Conservation (phyloP, 306 rosid genomes). For the Castanea crenata region DNA sequence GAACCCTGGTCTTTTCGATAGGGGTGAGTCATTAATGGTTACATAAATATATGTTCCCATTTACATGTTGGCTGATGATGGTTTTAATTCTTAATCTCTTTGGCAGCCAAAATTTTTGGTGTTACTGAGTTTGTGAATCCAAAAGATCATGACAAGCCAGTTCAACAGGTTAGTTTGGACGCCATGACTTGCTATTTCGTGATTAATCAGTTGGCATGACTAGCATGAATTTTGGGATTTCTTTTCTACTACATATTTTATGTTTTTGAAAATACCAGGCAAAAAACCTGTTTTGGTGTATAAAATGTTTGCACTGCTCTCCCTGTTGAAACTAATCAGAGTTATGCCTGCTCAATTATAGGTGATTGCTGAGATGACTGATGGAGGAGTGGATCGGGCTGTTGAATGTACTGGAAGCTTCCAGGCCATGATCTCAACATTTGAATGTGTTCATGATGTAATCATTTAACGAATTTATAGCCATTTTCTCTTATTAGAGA, state of each 20-base stretch:
- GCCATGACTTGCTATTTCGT: not conserved
- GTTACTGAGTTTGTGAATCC: conserved; percentile 89
- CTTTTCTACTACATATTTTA: too few species aligned
- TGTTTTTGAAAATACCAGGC: too few species aligned
- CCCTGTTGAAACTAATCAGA: too few species aligned
- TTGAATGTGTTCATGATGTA: conserved; percentile 94
- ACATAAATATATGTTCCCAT: not conserved
- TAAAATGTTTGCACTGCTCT: too few species aligned
- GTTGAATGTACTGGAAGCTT: conserved; percentile 84
- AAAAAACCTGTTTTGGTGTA: too few species aligned
- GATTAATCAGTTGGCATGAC: not conserved
- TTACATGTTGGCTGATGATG: not conserved
- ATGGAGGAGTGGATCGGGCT: conserved; percentile 92
- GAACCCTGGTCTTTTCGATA: conserved; percentile 63
- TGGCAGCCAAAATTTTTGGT: conserved; percentile 83
- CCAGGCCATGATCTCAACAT: conserved; percentile 87
- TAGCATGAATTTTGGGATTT: not conserved
- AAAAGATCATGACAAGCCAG: conserved; percentile 79
- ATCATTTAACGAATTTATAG: not conserved
- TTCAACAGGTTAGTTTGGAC: conserved; percentile 53
- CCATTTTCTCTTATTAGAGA: not conserved
- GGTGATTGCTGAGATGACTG: conserved; percentile 81
- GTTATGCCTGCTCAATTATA: conserved; percentile 2
- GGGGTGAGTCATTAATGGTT: conserved; percentile 35
- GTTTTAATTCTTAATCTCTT: not conserved